Conservation (phyloP, 148 eudicot species). For the Salicornia ramosissima region DNA sequence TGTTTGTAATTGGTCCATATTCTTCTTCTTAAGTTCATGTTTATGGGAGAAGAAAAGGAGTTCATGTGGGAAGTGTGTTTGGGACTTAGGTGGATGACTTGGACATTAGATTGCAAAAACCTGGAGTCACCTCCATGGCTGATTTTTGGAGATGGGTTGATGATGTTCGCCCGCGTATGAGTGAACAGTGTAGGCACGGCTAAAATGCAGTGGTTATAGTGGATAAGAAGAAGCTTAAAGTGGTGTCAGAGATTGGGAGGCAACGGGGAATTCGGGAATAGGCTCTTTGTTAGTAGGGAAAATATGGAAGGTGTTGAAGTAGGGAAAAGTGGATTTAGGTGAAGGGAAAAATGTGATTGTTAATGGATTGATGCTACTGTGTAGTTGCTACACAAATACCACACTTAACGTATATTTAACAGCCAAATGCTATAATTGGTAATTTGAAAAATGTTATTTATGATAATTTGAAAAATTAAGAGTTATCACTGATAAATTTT, state of each 20-base stretch:
- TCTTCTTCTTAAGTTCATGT: slow-evolving; percentile 55
- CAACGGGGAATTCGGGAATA: slow-evolving; percentile 60
- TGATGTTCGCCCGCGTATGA: slow-evolving; percentile 46
- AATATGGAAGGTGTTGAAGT: slow-evolving; percentile 86
- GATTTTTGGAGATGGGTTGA: slow-evolving; percentile 24
- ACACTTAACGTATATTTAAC: no score
- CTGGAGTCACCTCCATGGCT: slow-evolving; percentile 51
- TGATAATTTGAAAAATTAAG: no score
- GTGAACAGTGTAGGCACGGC: slow-evolving; percentile 48
- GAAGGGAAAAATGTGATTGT: no score
- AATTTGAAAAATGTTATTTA: no score
- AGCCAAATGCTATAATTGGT: no score
- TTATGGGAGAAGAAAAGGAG: slow-evolving; percentile 22
- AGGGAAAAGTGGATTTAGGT: no score
- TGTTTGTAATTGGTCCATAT: slow-evolving; percentile 47
- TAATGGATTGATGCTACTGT: no score
- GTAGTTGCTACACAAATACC: no score
- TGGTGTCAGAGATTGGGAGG: slow-evolving; percentile 47
- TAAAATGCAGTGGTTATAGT: slow-evolving; percentile 53
- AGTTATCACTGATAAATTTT: no score
- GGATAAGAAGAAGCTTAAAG: slow-evolving; percentile 42
- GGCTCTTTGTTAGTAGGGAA: slow-evolving; percentile 78
- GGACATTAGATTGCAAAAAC: slow-evolving; percentile 54
- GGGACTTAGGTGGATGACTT: slow-evolving; percentile 69
- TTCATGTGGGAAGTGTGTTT: slow-evolving; percentile 35